Evolutionary conservation across 78 protist genomes (phyloP).

Genomic region (Dictyostelium capitatum): DNA sequence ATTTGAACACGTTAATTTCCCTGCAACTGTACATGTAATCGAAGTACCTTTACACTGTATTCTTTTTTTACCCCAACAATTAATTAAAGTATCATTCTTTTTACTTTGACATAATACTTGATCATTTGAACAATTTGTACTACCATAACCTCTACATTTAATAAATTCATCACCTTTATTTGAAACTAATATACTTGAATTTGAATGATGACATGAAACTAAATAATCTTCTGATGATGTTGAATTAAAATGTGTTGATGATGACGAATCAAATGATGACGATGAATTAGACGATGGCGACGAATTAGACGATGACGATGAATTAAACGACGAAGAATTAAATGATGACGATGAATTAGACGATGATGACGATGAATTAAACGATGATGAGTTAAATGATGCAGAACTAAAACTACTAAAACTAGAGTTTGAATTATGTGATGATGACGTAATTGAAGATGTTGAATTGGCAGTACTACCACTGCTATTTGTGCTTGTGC

Average conservation of each 20-base stretch:
- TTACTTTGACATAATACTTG: background rate
- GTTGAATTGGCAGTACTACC: background rate
- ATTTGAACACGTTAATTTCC: conserved; percentile 12
- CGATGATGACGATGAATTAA: background rate
- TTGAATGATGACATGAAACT: background rate
- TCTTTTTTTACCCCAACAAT: conserved; percentile 14
- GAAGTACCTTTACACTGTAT: background rate
- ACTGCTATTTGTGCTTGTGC: no score
- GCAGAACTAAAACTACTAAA: no score
- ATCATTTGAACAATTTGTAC: background rate
- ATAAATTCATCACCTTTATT: conserved; percentile 2
- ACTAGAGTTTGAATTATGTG: background rate
- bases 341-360: background rate
- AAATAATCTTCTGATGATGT: background rate
- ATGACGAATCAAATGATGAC: background rate
- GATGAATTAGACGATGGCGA: background rate
- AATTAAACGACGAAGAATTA: background rate
- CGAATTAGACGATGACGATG: background rate
- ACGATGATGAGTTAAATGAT: background rate
- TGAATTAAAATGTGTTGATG: background rate
- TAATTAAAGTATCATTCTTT: background rate
- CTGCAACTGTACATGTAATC: background rate
- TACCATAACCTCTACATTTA: conserved; percentile 9
- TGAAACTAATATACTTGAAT: background rate
- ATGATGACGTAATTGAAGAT: background rate